Percentiles rank a stretch among this genome's conserved stretches.
These are phyloP conservation scores for Hymenoscyphus repandus DNA, from an alignment of 2,329 filamentous ascomycete species.

Conservation along the genomic window DNA sequence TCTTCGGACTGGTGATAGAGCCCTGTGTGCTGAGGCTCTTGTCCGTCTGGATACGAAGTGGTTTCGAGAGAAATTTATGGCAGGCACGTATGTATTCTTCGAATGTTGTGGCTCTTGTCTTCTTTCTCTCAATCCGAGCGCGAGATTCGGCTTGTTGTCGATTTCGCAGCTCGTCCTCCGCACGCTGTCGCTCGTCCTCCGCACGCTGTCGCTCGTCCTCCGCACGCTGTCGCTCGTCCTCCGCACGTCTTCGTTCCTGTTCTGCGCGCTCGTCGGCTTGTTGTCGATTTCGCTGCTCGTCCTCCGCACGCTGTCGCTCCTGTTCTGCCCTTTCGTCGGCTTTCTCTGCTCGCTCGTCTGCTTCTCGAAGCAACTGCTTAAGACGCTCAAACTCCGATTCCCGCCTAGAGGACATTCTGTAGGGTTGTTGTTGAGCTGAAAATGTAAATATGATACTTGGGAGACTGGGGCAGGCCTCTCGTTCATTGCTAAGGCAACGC, in stretches of 20 bases:
- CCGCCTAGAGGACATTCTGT: constrained; percentile 3
- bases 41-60: constrained; percentile 22
- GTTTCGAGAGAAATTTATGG: constrained; percentile 14
- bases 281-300: constrained; percentile 12
- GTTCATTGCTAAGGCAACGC: not conserved
- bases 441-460: not conserved
- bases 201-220: too few relatives aligned
- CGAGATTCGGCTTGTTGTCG: too few relatives aligned
- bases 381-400: constrained; percentile 6
- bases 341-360: not conserved
- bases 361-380: constrained; percentile 7
- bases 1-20: constrained; percentile 21
- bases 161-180: too few relatives aligned
- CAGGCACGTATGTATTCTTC: too few relatives aligned
- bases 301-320: constrained; percentile 11
- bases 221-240: too few relatives aligned
- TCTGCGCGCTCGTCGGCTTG: too few relatives aligned
- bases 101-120: too few relatives aligned
- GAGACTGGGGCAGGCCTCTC: not conserved
- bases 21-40: constrained; percentile 23
- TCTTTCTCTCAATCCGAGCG: too few relatives aligned
- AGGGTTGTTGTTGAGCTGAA: constrained; percentile 1
- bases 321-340: constrained; percentile 1
- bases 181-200: too few relatives aligned
- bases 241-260: too few relatives aligned